A percentile compares a stretch with the other conserved stretches of the same genome.
Evolutionary conservation across 2,329 filamentous ascomycete genomes (phyloP).

Genomic region (Fusarium globosum): DNA sequence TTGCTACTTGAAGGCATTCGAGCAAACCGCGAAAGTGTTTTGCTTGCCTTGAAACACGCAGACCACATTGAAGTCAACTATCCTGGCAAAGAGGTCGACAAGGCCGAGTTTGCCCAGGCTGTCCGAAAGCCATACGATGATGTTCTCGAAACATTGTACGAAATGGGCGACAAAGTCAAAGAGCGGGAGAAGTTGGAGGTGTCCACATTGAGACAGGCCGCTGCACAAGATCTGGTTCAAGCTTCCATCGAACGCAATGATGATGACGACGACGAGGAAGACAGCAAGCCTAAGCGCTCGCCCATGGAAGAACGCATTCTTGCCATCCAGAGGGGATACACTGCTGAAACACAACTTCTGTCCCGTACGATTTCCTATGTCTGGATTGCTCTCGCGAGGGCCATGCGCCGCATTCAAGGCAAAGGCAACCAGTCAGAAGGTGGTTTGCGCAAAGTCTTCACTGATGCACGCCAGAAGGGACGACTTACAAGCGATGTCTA

Average conservation of each 20-base stretch:
- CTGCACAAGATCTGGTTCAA: slow-evolving; percentile 52
- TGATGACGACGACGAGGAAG: slow-evolving; percentile 63
- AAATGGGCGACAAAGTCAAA: slow-evolving; percentile 79
- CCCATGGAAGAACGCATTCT: slow-evolving; percentile 73
- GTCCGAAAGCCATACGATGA: slow-evolving; percentile 87
- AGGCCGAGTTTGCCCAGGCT: slow-evolving; percentile 79
- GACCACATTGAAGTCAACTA: slow-evolving; percentile 87
- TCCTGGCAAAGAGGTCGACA: slow-evolving; percentile 79
- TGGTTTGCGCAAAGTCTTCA: slow-evolving; percentile 89
- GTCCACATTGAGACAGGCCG: slow-evolving; percentile 65
- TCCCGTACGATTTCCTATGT: slow-evolving; percentile 89
- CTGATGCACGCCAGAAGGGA: slow-evolving; percentile 86
- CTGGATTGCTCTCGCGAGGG: slow-evolving; percentile 94
- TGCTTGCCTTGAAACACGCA: slow-evolving; percentile 89
- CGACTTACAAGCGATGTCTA: slow-evolving; percentile 95
- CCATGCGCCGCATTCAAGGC: slow-evolving; percentile 94
- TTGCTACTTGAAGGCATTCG: slow-evolving; percentile 85
- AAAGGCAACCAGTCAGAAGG: slow-evolving; percentile 74
- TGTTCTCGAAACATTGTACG: slow-evolving; percentile 88
- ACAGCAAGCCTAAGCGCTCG: slow-evolving; percentile 57
- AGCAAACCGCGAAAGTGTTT: slow-evolving; percentile 92
- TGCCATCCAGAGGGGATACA: slow-evolving; percentile 73
- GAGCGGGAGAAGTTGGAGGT: slow-evolving; percentile 70
- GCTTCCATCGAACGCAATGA: slow-evolving; percentile 58
- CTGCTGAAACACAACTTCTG: slow-evolving; percentile 78